Evolutionary conservation across 2,329 filamentous ascomycete genomes (phyloP), one percentile per base, ranked within the genome.

Genomic region (Apiospora koreana): DNA sequence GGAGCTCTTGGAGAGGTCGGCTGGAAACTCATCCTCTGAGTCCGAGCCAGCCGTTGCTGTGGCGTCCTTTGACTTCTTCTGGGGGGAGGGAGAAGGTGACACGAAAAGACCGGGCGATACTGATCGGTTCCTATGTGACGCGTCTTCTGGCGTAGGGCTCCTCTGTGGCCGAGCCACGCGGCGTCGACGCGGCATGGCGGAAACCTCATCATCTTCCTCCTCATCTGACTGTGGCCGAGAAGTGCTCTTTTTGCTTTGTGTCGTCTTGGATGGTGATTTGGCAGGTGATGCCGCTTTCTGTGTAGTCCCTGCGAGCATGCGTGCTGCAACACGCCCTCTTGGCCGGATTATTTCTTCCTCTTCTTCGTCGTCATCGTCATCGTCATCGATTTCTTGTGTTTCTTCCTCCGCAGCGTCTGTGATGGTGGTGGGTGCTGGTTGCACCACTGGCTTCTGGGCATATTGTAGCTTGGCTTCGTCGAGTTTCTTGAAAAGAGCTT

Each of bases 41-140:
- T 81, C 83, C 2, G 79, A 79, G 50, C 81, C 83, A 46, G 80
- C 77, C 23, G 74, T 76, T 2, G 75, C 75, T 2, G 75, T 75
- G 50, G 77, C 75, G 48, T 76, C 70, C 69, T 72, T 42, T 69
- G 73, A 68, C 41, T 67, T 69, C 12, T 79, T 82, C 58, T 75
- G 79, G 73, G 75, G 81, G 50, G 74, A 74, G 25, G 88, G 81
- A 58, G 74, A 73, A 25, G 88, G 87, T 1, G 88, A 86, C 64
- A 91, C 86, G 71, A 91, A 91, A 8, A 91, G 84, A 2, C 85
- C 85, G 0, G 88, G 83, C 1, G 85, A 85, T n/a, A 80, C 77
- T 21, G 77, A 78, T 25, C 77, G 77, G 74, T 83, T 18, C 73
- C 69, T 12, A 74, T 73, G 77, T 46, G 75, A 73, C 18, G 74